These are phyloP conservation scores for Cyclotella sp. DNA, from an alignment of 108 stramenopile genomes.

Conservation along the genomic window DNA sequence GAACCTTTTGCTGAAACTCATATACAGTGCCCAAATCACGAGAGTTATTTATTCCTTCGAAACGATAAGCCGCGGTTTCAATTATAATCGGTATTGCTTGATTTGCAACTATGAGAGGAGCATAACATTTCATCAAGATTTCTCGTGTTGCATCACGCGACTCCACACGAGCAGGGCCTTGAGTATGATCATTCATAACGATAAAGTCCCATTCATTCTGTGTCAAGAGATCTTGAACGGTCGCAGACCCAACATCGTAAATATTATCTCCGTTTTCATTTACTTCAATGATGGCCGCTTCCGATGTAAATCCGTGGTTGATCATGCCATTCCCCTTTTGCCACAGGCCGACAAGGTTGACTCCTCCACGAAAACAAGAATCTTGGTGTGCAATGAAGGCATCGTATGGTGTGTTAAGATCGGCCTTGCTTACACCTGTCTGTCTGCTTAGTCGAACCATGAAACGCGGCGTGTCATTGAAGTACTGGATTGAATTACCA, in stretches of 20 bases:
- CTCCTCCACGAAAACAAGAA: slow-evolving; percentile 75
- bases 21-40: slow-evolving; percentile 65
- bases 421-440: not conserved
- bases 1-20: slow-evolving; percentile 55
- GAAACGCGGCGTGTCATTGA: slow-evolving; percentile 77
- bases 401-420: not conserved
- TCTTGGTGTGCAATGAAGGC: slow-evolving; percentile 48
- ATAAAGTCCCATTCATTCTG: slow-evolving; percentile 62
- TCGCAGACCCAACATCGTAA: slow-evolving; percentile 75
- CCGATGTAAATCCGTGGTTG: slow-evolving; percentile 54
- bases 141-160: slow-evolving; percentile 45
- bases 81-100: slow-evolving; percentile 53
- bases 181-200: slow-evolving; percentile 82
- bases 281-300: slow-evolving; percentile 26
- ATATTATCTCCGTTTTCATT: slow-evolving; percentile 22
- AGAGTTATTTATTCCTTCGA: slow-evolving; percentile 52
- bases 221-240: slow-evolving; percentile 55
- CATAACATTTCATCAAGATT: slow-evolving; percentile 51
- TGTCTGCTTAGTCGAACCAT: slow-evolving; percentile 51
- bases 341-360: slow-evolving; percentile 54
- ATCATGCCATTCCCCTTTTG: slow-evolving; percentile 74
- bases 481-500: slow-evolving; percentile 83
- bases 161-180: slow-evolving; percentile 60
- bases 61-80: slow-evolving; percentile 69
- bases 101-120: slow-evolving; percentile 49